Percentiles rank a stretch among this genome's conserved stretches.
Evolutionary conservation across 2,329 filamentous ascomycete genomes (phyloP).

Genomic region (Fusarium sp.): DNA sequence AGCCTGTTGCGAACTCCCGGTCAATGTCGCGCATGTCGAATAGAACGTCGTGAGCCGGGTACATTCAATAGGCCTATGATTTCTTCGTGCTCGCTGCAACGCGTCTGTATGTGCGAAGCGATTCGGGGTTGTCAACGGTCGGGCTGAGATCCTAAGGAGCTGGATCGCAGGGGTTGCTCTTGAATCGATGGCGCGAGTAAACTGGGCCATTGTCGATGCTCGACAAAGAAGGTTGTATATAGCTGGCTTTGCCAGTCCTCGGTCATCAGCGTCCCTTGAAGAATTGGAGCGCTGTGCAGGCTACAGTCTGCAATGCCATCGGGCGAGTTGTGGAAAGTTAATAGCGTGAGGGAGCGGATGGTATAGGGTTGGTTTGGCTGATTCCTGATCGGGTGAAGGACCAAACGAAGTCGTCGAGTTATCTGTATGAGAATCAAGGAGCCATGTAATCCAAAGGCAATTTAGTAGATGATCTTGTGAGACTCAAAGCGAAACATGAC

Average conservation of each 20-base stretch:
- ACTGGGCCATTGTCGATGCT: constrained; percentile 38
- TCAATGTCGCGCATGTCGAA: constrained; percentile 7
- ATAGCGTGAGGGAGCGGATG: constrained; percentile 7
- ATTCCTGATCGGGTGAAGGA: background rate
- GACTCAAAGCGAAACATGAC: background rate
- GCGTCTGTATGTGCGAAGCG: background rate
- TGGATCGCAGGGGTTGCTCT: constrained; percentile 24
- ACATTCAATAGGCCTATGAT: background rate
- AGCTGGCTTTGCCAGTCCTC: constrained; percentile 13
- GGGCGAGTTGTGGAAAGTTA: constrained; percentile 29
- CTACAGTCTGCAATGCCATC: constrained; percentile 40
- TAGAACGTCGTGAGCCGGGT: background rate
- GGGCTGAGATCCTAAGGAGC: constrained; percentile 28
- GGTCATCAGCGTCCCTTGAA: constrained; percentile 38
- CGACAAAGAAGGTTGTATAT: constrained; percentile 1
- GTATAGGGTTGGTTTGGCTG: constrained; percentile 23
- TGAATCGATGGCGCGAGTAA: constrained; percentile 26
- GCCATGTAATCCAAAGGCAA: background rate
- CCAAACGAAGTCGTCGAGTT: background rate
- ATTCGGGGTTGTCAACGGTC: constrained; percentile 7
- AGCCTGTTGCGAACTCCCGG: constrained; percentile 16
- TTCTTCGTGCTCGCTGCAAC: background rate
- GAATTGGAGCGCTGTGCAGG: constrained; percentile 35
- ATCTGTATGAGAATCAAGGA: background rate
- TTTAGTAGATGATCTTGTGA: background rate